Evolutionary conservation across 768 basidiomycete genomes (phyloP).

Genomic region (Xanthoconium stramineum): DNA sequence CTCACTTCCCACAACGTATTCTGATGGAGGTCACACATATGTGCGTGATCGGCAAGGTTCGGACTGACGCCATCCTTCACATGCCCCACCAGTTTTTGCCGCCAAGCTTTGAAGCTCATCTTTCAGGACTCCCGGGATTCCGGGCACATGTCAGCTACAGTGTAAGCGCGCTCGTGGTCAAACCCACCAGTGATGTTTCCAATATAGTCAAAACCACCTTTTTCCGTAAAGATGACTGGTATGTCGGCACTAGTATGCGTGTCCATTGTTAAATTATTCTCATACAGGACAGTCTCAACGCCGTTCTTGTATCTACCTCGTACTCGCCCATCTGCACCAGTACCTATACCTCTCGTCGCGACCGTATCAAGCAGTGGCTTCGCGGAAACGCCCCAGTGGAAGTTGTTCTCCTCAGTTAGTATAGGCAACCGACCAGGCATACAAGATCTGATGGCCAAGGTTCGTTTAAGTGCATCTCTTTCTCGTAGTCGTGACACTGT

Average conservation of each 20-base stretch:
- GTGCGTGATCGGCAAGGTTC: constrained; percentile 38
- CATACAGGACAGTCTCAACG: constrained; percentile 50
- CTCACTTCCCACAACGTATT: constrained; percentile 56
- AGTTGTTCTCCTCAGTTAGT: constrained; percentile 40
- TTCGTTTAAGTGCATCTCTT: constrained; percentile 10
- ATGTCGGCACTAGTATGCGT: constrained; percentile 19
- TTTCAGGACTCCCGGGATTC: constrained; percentile 73
- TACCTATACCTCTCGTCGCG: constrained; percentile 44
- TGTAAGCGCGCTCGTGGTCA: constrained; percentile 50
- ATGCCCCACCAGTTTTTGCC: constrained; percentile 52
- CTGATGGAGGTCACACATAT: constrained; percentile 53
- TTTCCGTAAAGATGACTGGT: constrained; percentile 56
- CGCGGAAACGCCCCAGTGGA: constrained; percentile 48
- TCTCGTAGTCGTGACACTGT: neutral
- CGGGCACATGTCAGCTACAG: constrained; percentile 62
- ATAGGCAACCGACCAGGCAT: constrained; percentile 33
- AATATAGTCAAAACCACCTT: constrained; percentile 51
- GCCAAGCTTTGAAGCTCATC: constrained; percentile 64
- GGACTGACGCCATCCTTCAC: constrained; percentile 1
- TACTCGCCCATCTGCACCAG: constrained; percentile 51
- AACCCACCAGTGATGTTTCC: constrained; percentile 37
- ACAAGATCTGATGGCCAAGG: constrained; percentile 40
- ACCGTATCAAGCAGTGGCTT: constrained; percentile 38
- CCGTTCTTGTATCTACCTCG: constrained; percentile 66
- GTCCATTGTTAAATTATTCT: neutral